Evolutionary conservation across 441 rosid species (phyloP), one percentile per base, ranked within the genome.

Genomic region (Iberis amara): DNA sequence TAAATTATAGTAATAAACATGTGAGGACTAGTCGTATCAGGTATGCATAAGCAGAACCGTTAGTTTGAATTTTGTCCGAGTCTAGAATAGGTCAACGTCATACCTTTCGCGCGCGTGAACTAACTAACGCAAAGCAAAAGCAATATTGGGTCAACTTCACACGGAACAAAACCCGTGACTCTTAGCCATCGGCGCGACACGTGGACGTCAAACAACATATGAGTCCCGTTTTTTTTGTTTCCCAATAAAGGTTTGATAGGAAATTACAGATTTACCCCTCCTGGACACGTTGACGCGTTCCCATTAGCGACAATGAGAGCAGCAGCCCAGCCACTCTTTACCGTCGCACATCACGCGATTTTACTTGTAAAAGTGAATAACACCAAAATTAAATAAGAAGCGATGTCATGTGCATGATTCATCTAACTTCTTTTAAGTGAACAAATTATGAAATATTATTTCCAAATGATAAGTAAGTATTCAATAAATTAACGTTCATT

Each of bases 321-420:
- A 50, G 58, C 51, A 64, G 69, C 42, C 55, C 53, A 57, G 47
- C 59, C 44, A 46, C 64, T 58, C 0, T 8, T 49, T 57, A 21
- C 39, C 38, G 5, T 6, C 10, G 1, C 57, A 39, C 6, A 38
- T 58, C 38, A 65, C 65, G 64, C 69, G 69, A 43, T 58, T 65
- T 65, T 39, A 39, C 60, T 33, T 52, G 30, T 2, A 38, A 58
- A 58, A 58, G 55, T 45, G 49, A 52, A 30, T 58, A 52, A 52
- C 21, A 46, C 52, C 65, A 45, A 58, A 58, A 57, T 32, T 38
- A 33, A 28, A 28, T 28, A 4, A 8, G 26, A 44, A 28, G 27
- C 21, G 3, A 30, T 39, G 35, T 31, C 10, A 32, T 30, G 33
- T 3, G n/a, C n/a, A 30, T 30, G 33, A 30, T 5, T 6, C 6